Evolutionary conservation across 2,329 filamentous ascomycete species (phyloP).

Genomic region (Colletotrichum sp.): DNA sequence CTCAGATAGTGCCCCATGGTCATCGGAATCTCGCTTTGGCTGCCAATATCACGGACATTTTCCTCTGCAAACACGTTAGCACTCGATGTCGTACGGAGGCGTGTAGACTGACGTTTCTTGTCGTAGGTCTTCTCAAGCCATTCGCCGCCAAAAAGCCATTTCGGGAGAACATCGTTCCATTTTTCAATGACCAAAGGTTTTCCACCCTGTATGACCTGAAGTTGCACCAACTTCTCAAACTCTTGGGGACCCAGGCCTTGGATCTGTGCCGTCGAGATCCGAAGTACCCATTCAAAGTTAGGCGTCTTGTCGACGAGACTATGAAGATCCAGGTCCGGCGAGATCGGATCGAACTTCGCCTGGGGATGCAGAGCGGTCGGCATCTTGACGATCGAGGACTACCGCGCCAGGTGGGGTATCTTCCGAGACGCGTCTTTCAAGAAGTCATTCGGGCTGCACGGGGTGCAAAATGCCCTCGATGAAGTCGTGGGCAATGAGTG

Average conservation of each 20-base stretch:
- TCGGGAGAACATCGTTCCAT: constrained; percentile 78
- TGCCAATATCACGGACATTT: constrained; percentile 80
- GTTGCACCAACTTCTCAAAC: constrained; percentile 84
- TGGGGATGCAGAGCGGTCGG: constrained; percentile 76
- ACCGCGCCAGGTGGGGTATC: not conserved
- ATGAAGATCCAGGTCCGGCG: constrained; percentile 81
- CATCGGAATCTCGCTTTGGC: constrained; percentile 78
- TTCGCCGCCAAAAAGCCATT: constrained; percentile 76
- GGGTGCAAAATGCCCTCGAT: not conserved
- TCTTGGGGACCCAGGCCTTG: constrained; percentile 75
- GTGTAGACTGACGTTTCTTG: constrained; percentile 69
- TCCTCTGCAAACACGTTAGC: constrained; percentile 64
- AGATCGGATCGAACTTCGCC: constrained; percentile 90
- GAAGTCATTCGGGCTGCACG: not conserved
- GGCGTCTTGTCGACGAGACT: constrained; percentile 76
- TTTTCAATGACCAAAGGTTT: constrained; percentile 91
- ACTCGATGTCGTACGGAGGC: not conserved
- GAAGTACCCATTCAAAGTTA: constrained; percentile 87
- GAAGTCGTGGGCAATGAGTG: not conserved
- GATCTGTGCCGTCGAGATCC: constrained; percentile 81
- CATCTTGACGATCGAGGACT: constrained; percentile 58
- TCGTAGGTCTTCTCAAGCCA: constrained; percentile 84
- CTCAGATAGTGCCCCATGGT: constrained; percentile 90
- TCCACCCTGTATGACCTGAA: constrained; percentile 84
- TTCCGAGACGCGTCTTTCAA: not conserved